phyloP scores from a whole-genome alignment of 768 basidiomycete species.

The Xerocomellus amylosporus region DNA sequence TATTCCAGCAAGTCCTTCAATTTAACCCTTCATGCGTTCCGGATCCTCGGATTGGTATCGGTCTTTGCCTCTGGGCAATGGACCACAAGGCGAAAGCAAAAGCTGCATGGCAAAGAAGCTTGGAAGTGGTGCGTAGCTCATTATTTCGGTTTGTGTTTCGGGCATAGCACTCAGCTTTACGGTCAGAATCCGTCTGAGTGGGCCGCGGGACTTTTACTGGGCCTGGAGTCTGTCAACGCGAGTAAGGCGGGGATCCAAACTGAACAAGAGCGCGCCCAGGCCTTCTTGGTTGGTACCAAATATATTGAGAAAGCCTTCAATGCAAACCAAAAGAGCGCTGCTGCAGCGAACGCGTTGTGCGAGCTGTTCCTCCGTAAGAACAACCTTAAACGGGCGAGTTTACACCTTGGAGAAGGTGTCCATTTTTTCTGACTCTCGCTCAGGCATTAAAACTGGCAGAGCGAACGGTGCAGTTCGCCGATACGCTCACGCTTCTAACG shows the following conservation, averaged over 20 bases:
- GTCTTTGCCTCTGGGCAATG: constrained; percentile 89
- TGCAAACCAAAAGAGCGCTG: constrained; percentile 64
- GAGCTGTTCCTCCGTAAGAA: constrained; percentile 76
- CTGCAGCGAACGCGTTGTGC: constrained; percentile 81
- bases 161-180: background rate
- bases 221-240: constrained; percentile 81
- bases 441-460: constrained; percentile 93
- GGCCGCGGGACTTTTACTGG: constrained; percentile 78
- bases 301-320: constrained; percentile 79
- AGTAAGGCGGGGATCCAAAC: constrained; percentile 68
- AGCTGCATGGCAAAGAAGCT: constrained; percentile 85
- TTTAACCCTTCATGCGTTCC: constrained; percentile 78
- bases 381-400: constrained; percentile 53
- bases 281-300: constrained; percentile 65
- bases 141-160: background rate
- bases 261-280: constrained; percentile 59
- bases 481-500: constrained; percentile 78
- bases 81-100: constrained; percentile 80
- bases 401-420: background rate
- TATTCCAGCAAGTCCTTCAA: constrained; percentile 82
- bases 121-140: constrained; percentile 68
- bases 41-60: constrained; percentile 94
- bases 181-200: constrained; percentile 73
- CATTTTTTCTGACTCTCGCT: background rate
- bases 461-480: constrained; percentile 90